Conservation (phyloP, 495 filamentous ascomycete genomes). For the Neurospora sp. region DNA sequence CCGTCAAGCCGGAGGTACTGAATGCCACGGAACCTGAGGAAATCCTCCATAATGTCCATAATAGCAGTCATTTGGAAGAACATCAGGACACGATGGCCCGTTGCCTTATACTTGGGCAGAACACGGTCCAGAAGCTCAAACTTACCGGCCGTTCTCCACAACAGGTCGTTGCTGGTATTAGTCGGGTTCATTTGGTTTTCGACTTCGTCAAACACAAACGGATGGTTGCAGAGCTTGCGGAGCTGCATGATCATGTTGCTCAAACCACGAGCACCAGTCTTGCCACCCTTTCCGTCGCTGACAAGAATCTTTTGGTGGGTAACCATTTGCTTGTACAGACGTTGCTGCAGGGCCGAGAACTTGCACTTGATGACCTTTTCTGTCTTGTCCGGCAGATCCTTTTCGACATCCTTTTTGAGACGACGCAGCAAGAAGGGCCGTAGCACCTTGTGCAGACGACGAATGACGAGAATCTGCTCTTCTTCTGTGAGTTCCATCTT, state of each 20-base stretch:
- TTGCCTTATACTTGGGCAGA: conserved; percentile 80
- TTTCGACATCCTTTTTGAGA: conserved; percentile 98
- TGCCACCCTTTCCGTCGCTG: conserved; percentile 89
- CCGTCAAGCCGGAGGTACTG: conserved; percentile 88
- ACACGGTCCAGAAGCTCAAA: conserved; percentile 92
- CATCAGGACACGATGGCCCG: conserved; percentile 91
- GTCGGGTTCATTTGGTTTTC: conserved; percentile 95
- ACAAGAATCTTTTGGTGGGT: conserved; percentile 89
- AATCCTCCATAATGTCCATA: conserved; percentile 99
- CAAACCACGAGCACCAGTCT: conserved; percentile 86
- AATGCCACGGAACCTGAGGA: conserved; percentile 70
- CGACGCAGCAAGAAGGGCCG: conserved; percentile 95
- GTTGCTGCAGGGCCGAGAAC: conserved; percentile 87
- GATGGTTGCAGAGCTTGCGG: conserved; percentile 97
- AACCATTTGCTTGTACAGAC: conserved; percentile 92
- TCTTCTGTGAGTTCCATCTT: conserved; percentile 99
- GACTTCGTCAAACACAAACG: conserved; percentile 95
- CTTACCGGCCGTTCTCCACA: conserved; percentile 95
- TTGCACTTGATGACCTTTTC: conserved; percentile 99
- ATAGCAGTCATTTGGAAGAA: conserved; percentile 99
- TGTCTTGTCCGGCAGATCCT: conserved; percentile 95
- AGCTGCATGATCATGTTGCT: conserved; percentile 99
- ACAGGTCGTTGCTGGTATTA: conserved; percentile 75
- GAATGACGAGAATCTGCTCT: conserved; percentile 97
- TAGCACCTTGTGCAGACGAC: conserved; percentile 94